These are phyloP conservation scores for Plasmodium ovale DNA, from an alignment of 169 alveolate species.

Conservation along the genomic window DNA sequence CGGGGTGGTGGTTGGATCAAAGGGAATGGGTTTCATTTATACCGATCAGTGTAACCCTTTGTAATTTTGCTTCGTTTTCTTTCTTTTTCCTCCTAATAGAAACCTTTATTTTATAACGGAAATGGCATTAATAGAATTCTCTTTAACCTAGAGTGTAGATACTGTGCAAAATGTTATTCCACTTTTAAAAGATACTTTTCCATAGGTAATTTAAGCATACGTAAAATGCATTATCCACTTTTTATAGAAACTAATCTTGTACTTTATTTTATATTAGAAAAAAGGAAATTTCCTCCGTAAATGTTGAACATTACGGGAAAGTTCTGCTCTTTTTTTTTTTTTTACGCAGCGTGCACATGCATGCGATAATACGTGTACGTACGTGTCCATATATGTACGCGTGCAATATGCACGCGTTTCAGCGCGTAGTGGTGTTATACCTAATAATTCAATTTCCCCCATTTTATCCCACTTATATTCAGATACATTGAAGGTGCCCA, in stretches of 20 bases:
- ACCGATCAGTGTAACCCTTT: background rate
- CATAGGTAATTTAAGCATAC: slow-evolving; percentile 40
- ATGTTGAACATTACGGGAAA: no score
- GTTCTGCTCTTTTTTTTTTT: no score
- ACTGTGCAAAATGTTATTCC: background rate
- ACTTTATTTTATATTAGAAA: no score
- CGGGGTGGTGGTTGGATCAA: background rate
- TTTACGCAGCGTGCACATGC: no score
- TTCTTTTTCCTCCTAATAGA: slow-evolving; percentile 27
- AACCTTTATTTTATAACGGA: slow-evolving; percentile 34
- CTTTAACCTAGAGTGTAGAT: slow-evolving; percentile 17
- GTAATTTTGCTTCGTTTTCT: background rate
- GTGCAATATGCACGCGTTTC: background rate
- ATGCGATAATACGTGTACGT: no score
- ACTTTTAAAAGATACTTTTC: slow-evolving; percentile 55
- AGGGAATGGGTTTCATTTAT: background rate
- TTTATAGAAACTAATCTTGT: no score
- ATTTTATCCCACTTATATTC: background rate
- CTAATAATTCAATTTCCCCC: background rate
- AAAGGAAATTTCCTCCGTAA: no score
- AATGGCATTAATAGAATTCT: slow-evolving; percentile 26
- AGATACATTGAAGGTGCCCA: slow-evolving; percentile 84
- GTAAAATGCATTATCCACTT: slow-evolving; percentile 1
- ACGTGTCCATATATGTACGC: no score
- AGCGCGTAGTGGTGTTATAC: background rate